Conservation (phyloP, 2,329 filamentous ascomycete species). For the Arthrobotrys iridis region DNA sequence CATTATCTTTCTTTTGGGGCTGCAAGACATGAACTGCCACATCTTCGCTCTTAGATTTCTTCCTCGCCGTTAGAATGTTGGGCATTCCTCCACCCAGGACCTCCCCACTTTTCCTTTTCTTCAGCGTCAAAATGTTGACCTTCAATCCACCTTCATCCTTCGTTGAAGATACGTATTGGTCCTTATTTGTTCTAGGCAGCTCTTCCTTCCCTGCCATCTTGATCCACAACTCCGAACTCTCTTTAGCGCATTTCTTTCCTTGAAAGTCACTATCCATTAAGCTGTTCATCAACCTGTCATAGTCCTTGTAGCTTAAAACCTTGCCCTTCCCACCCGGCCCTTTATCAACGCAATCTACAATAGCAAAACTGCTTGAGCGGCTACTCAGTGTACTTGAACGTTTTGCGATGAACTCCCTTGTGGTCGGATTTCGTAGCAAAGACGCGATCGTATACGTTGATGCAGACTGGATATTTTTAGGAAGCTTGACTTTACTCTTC, state of each 20-base stretch:
- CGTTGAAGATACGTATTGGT: too few relatives aligned
- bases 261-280: conserved; percentile 64
- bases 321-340: conserved; percentile 55
- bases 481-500: conserved; percentile 20
- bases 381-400: conserved; percentile 20
- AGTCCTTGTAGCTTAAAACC: conserved; percentile 61
- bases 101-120: conserved; percentile 16
- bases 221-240: conserved; percentile 63
- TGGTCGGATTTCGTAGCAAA: conserved; percentile 37
- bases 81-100: neutral
- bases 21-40: neutral
- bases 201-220: conserved; percentile 60
- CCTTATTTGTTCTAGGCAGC: neutral
- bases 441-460: conserved; percentile 48
- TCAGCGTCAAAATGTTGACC: conserved; percentile 27
- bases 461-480: conserved; percentile 28
- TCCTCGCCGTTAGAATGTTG: conserved; percentile 19
- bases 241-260: conserved; percentile 60
- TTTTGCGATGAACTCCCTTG: conserved; percentile 6
- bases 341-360: conserved; percentile 59
- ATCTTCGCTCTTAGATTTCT: conserved; percentile 33
- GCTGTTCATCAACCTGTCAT: conserved; percentile 61
- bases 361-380: conserved; percentile 52
- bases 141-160: neutral
- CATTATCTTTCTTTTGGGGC: conserved; percentile 16